Evolutionary conservation across 352 stramenopile genomes (phyloP), one percentile per base, ranked within the genome.

Genomic region (Phytophthora meadii): DNA sequence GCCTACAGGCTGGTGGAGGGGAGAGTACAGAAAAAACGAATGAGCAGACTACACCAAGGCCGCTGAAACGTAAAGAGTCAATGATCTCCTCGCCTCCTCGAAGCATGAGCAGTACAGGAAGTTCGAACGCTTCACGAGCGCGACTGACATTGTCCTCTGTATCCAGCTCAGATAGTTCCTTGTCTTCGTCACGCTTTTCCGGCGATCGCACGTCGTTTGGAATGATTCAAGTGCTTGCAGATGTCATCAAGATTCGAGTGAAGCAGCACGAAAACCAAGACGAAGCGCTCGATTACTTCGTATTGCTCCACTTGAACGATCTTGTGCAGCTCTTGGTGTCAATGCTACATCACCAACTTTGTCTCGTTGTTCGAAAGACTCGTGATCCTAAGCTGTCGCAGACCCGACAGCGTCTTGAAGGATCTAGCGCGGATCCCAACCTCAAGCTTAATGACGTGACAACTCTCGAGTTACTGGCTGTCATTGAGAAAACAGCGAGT

Each of bases 331-430:
- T 92, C n/a, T 59, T 92, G 11, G 79, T 89, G 9, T 85, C 83
- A 15, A 92, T 92, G 83, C 60, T 92, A 4, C 83, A 92, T 32
- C 83, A 92, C 41, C 83, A 92, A 25, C 64, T 89, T 15, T 81
- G 73, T 41, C 48, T 88, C 5, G 77, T 90, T 9, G 54, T 92
- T 14, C 68, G 65, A 30, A 92, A 90, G 70, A 87, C 83, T 12
- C 68, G 65, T 19, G 74, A 92, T 19, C 77, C 79, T 0, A 89
- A 88, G 65, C 53, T 87, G 28, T 90, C 81, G 1, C 70, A 87
- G 19, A 89, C 76, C 1, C 72, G 67, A 5, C 76, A 79, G 25
- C 83, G 79, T 56, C 47, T 70, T 48, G 54, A 76, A 42, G 58
- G n/a, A 1, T 51, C 53, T 22, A 61, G 52, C 5, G 24, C 47